phyloP scores from a whole-genome alignment of 78 protist species.

The Dictyostelium discoideum region dicty_2.7 NC_007088.5:6047501-6048000 shows the following conservation, averaged over 20 bases:
- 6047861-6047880: conserved; percentile 49
- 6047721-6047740: conserved; percentile 70
- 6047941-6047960: background rate
- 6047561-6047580: background rate
- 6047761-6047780: conserved; percentile 51
- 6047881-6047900: conserved; percentile 59
- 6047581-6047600: no score
- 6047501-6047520: background rate
- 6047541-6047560: background rate
- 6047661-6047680: conserved; percentile 4
- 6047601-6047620: no score
- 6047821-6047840: conserved; percentile 32
- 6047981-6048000: background rate
- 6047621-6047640: background rate
- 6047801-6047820: background rate
- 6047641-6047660: background rate
- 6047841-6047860: conserved; percentile 36
- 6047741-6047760: conserved; percentile 52
- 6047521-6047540: conserved; percentile 5
- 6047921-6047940: conserved; percentile 50
- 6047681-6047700: conserved; percentile 43
- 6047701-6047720: conserved; percentile 69
- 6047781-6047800: conserved; percentile 57
- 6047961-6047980: background rate
- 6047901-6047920: conserved; percentile 45